phyloP scores from a whole-genome alignment of 164 flowering plant species.

The Vitis rotundifolia region DNA sequence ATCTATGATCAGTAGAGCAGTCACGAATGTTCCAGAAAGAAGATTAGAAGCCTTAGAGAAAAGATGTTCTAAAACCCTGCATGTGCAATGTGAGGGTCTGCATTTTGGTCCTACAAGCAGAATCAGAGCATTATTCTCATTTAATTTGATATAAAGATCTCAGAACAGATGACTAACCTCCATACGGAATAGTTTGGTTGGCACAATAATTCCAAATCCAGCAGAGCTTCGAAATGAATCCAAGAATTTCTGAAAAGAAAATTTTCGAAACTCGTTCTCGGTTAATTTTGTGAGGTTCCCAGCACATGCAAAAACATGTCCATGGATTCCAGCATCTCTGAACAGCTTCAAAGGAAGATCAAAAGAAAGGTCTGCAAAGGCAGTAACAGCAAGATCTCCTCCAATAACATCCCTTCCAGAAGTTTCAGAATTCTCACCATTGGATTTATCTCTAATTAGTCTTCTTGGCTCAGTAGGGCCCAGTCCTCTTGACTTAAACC shows the following conservation, averaged over 20 bases:
- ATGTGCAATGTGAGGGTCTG: too few species aligned
- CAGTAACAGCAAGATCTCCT: conserved; percentile 86
- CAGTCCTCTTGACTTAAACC: conserved; percentile 77
- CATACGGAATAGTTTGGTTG: conserved; percentile 81
- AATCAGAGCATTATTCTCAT: too few species aligned
- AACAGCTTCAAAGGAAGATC: conserved; percentile 74
- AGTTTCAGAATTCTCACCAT: conserved; percentile 34
- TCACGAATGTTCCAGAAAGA: too few species aligned
- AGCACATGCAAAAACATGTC: conserved; percentile 76
- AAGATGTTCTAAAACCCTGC: too few species aligned
- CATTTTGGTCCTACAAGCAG: too few species aligned
- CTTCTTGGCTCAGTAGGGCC: conserved; percentile 85
- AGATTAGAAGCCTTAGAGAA: too few species aligned
- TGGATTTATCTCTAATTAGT: conserved; percentile 28
- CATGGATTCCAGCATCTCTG: conserved; percentile 84
- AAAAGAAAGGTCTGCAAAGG: conserved; percentile 92
- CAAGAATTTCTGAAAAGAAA: conserved; percentile 51
- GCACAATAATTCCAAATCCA: conserved; percentile 76
- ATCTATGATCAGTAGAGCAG: too few species aligned
- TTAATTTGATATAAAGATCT: background rate
- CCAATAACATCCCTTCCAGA: conserved; percentile 72
- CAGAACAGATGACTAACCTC: conserved; percentile 60
- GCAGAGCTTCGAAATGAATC: conserved; percentile 73
- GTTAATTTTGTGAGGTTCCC: conserved; percentile 73
- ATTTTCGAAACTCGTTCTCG: conserved; percentile 54